Conservation (phyloP, 805 yeast genomes). For the Wickerhamomyces chaumierensis region DNA sequence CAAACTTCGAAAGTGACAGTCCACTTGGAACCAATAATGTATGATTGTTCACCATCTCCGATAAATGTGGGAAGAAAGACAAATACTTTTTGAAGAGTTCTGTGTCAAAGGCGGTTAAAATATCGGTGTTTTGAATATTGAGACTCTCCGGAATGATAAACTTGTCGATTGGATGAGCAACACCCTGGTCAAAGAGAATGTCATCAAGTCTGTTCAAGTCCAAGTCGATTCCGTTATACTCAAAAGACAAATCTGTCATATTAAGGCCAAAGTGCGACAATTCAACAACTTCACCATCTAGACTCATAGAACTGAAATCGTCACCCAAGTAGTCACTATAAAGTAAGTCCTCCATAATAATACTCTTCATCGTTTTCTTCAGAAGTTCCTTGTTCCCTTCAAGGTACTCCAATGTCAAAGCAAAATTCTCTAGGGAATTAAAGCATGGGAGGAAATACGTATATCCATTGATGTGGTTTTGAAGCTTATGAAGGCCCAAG, state of each 20-base stretch:
- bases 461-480: conserved; percentile 51
- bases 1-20: conserved; percentile 41
- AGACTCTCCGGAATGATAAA: conserved; percentile 48
- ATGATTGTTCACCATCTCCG: conserved; percentile 29
- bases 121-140: conserved; percentile 39
- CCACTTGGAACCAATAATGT: conserved; percentile 70
- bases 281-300: conserved; percentile 18
- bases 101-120: conserved; percentile 45
- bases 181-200: conserved; percentile 73
- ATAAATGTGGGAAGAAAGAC: conserved; percentile 29
- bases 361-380: conserved; percentile 39
- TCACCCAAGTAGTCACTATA: conserved; percentile 46
- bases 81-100: conserved; percentile 35
- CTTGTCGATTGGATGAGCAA: conserved; percentile 56
- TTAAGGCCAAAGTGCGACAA: conserved; percentile 8
- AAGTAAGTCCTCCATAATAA: conserved; percentile 50
- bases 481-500: conserved; percentile 39
- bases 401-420: conserved; percentile 49
- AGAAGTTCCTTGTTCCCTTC: conserved; percentile 39
- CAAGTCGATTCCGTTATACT: conserved; percentile 13
- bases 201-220: conserved; percentile 35
- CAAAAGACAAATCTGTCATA: conserved; percentile 14
- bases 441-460: conserved; percentile 73
- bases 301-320: conserved; percentile 18
- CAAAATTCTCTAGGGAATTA: conserved; percentile 55